Evolutionary conservation across 768 basidiomycete genomes (phyloP).

Genomic region (Tulasnella calospora): DNA sequence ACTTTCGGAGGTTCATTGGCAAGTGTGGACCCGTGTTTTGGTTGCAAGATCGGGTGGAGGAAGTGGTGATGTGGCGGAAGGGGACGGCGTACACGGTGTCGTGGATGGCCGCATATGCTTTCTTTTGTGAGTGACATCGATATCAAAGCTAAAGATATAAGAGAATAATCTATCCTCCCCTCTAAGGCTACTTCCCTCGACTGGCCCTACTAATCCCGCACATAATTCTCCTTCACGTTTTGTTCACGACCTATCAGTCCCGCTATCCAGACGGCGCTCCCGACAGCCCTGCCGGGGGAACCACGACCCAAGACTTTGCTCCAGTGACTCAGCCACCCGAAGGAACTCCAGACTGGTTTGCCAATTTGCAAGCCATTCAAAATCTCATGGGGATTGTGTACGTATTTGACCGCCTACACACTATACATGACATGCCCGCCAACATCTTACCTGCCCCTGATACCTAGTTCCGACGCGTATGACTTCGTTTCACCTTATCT

Average conservation of each 20-base stretch:
- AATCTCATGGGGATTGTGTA: conserved; percentile 84
- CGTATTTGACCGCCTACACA: conserved; percentile 34
- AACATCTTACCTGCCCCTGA: conserved; percentile 38
- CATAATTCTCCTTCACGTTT: conserved; percentile 52
- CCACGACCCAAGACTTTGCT: background rate
- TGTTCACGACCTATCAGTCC: conserved; percentile 61
- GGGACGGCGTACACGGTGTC: conserved; percentile 65
- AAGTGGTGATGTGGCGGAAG: conserved; percentile 75
- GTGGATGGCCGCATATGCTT: conserved; percentile 73
- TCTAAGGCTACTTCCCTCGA: conserved; percentile 69
- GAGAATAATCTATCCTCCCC: background rate
- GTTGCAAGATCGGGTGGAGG: conserved; percentile 83
- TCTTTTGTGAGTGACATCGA: conserved; percentile 57
- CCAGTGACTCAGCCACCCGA: conserved; percentile 42
- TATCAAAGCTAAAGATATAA: background rate
- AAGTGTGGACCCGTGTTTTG: conserved; percentile 78
- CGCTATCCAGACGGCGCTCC: conserved; percentile 28
- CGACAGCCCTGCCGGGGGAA: background rate
- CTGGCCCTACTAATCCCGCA: conserved; percentile 68
- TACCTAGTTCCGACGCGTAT: conserved; percentile 58
- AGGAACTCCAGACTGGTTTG: conserved; percentile 73
- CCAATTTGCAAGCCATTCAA: conserved; percentile 83
- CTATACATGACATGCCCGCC: conserved; percentile 3
- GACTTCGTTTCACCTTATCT: conserved; percentile 51
- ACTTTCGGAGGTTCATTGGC: conserved; percentile 76